Evolutionary conservation across 768 basidiomycete genomes (phyloP).

Genomic region (Tricholomella constricta): DNA sequence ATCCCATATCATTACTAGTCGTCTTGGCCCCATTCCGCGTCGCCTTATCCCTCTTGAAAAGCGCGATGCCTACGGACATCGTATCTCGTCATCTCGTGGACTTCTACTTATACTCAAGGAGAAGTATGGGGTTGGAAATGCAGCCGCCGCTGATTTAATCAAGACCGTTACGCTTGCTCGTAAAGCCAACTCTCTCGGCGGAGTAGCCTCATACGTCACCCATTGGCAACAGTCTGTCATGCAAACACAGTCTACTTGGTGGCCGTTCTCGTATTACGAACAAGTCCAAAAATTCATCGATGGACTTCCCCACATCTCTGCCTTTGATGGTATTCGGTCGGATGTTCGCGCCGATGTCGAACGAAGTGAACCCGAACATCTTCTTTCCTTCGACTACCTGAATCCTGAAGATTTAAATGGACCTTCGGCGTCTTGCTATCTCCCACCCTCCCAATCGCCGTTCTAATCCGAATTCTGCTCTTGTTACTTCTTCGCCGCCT

Average conservation of each 20-base stretch:
- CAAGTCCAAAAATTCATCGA: too few relatives aligned
- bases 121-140: neutral
- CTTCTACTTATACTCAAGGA: too few relatives aligned
- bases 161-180: neutral
- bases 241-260: neutral
- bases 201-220: neutral
- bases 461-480: neutral
- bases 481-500: neutral
- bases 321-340: neutral
- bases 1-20: too few relatives aligned
- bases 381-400: neutral
- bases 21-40: too few relatives aligned
- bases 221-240: neutral
- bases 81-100: neutral
- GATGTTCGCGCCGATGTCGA: neutral
- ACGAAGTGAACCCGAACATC: neutral
- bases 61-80: neutral
- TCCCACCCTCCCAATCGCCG: too few relatives aligned
- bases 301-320: neutral
- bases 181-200: neutral
- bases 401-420: neutral
- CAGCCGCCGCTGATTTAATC: neutral
- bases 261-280: neutral
- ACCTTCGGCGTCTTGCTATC: too few relatives aligned
- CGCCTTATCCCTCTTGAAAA: too few relatives aligned